Percentiles rank a stretch among this genome's conserved stretches.
These are phyloP conservation scores for Lactifluus hygrophoroides DNA, from an alignment of 768 basidiomycete genomes.

Conservation along the genomic window DNA sequence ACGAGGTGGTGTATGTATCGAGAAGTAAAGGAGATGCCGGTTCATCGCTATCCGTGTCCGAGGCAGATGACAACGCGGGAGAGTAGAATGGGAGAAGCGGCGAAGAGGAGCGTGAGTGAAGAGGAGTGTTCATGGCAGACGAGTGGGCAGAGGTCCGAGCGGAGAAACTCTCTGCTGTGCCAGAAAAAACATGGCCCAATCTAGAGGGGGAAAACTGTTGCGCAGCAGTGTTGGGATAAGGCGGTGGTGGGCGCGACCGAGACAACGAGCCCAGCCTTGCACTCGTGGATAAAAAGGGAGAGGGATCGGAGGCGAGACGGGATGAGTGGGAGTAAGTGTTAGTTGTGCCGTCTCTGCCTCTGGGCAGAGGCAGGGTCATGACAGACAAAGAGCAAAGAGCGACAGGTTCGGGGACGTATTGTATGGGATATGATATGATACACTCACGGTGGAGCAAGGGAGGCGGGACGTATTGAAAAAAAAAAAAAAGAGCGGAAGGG, in stretches of 20 bases:
- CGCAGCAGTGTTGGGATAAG: neutral
- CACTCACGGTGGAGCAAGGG: no score
- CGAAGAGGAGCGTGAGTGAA: conserved; percentile 54
- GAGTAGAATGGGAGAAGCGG: conserved; percentile 50
- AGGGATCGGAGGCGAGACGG: neutral
- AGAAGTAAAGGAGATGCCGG: conserved; percentile 34
- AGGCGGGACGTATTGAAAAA: no score
- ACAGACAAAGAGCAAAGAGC: neutral
- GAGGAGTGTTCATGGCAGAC: conserved; percentile 37
- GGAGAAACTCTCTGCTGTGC: neutral
- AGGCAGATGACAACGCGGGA: conserved; percentile 45
- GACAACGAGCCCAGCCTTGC: conserved; percentile 1
- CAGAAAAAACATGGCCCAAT: neutral
- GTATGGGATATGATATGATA: no score
- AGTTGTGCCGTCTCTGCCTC: neutral
- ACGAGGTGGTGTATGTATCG: conserved; percentile 27
- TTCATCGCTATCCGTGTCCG: conserved; percentile 59
- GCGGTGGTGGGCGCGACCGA: conserved; percentile 16
- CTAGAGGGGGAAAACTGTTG: neutral
- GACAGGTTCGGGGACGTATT: neutral
- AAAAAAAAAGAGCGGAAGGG: conserved; percentile 3
- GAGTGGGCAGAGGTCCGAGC: conserved; percentile 24
- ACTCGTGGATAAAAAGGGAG: neutral
- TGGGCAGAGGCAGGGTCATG: conserved; percentile 6
- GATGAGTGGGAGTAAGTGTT: conserved; percentile 21